These are phyloP conservation scores for Colletotrichum sp. DNA, from an alignment of 2,329 filamentous ascomycete species.

Conservation along the genomic window DNA sequence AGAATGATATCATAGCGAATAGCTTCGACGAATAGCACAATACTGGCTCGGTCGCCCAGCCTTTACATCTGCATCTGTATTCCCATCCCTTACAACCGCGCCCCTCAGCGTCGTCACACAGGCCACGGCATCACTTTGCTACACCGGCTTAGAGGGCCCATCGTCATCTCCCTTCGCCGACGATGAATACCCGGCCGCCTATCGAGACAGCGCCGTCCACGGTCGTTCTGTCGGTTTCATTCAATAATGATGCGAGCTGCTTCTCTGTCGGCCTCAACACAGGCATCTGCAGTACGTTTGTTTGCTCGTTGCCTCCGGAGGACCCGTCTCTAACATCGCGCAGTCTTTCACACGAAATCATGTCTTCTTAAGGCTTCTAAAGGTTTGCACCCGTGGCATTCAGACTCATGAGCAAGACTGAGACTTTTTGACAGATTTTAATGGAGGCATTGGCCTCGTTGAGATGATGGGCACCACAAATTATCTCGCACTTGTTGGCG, in stretches of 20 bases:
- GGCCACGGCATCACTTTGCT: background rate
- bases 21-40: background rate
- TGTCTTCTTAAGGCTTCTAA: constrained; percentile 69
- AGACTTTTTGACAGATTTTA: constrained; percentile 64
- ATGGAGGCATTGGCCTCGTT: constrained; percentile 80
- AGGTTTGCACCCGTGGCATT: constrained; percentile 32
- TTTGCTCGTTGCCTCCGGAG: background rate
- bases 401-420: background rate
- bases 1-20: constrained; percentile 11
- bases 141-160: background rate
- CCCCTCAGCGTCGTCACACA: background rate
- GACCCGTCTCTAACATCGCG: constrained; percentile 28
- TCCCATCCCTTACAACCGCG: background rate
- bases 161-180: constrained; percentile 23
- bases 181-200: constrained; percentile 88
- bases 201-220: constrained; percentile 80
- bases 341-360: constrained; percentile 76
- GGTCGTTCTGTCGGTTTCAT: constrained; percentile 80
- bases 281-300: constrained; percentile 77
- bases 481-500: constrained; percentile 88
- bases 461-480: constrained; percentile 89
- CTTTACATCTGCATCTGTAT: background rate
- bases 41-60: background rate
- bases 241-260: constrained; percentile 84
- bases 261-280: constrained; percentile 88